Base-by-base conservation (phyloP, 2,329 filamentous ascomycete species). In the Hypoxylon sp. region DNA sequence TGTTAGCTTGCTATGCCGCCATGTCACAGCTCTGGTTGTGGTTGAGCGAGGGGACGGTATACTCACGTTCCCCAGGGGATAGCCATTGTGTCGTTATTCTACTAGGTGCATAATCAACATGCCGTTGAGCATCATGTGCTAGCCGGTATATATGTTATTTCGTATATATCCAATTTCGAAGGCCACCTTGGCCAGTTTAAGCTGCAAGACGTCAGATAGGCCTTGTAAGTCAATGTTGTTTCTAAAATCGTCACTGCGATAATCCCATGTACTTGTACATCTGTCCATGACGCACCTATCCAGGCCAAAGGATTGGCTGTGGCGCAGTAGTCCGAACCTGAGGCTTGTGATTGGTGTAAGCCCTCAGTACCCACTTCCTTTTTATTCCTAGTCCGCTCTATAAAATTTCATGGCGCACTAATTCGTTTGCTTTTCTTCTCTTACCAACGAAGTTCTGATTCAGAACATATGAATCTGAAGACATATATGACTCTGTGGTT, bases 61-160 rank as follows among this genome's bases (percentile, higher is more conserved):
- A 81, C 83, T 79, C 78, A 84, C 83, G 80, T 83, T 67, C 80
- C 82, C 81, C 82, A 85, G 23, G 81, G 77, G 60, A 84, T 71
- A 43, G 75, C 76, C 78, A 81, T 82, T 27, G 32, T 69, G 61
- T 69, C 37, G 51, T 54, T 65, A 63, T 21, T 39, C 60, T 50
- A 50, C 6, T 46, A 6, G 41, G n/a, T 41, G 23, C 57, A 29
- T 50, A 11, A n/a, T 65, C 25, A 62, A 43, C 67, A 69, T 51
- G 46, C 37, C 60, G 25, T 39, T 29, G 8, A 50, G 41, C 30
- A 4, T n/a, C 14, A 3, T 55, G 5, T 45, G 23, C 34, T 34
- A n/a, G 39, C 16, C 8, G 16, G 14, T 30, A 39, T 46, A 25
- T 46, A 34, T 23, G 27, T 34, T 23, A 16, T 58, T 47, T n/a